phyloP scores from a whole-genome alignment of 331 rosid genomes.

The Dryas integrifolia region DNA sequence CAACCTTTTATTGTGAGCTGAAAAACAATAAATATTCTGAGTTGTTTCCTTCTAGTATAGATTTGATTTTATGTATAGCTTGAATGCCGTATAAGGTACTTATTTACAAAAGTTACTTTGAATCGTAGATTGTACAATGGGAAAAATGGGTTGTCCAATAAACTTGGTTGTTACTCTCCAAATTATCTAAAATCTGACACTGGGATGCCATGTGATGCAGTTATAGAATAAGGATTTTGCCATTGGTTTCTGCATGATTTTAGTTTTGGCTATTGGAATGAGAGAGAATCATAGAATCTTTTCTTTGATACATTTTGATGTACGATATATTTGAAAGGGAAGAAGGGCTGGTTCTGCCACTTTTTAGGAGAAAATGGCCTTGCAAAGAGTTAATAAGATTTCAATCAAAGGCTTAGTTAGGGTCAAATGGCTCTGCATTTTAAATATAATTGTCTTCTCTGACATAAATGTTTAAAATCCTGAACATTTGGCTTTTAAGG shows the following conservation, averaged over 20 bases:
- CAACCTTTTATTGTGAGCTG: not conserved
- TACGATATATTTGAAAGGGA: not conserved
- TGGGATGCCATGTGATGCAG: not conserved
- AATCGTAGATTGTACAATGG: not conserved
- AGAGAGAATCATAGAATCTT: not conserved
- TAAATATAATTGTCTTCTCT: not conserved
- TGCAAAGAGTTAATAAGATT: not conserved
- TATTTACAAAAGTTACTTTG: not conserved
- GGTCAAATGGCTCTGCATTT: not conserved
- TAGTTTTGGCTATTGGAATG: not conserved
- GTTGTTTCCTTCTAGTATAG: not conserved
- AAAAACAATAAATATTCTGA: not conserved
- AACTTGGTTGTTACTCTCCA: not conserved
- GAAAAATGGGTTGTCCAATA: not conserved
- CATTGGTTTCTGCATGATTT: not conserved
- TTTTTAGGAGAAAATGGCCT: not conserved
- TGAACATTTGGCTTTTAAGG: not conserved
- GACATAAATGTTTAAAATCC: not conserved
- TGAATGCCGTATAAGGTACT: not conserved
- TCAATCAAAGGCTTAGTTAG: not conserved
- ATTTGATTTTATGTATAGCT: not conserved
- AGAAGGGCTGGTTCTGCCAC: not conserved
- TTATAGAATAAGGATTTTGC: not conserved
- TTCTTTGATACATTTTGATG: not conserved
- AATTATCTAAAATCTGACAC: not conserved